phyloP scores from a whole-genome alignment of 768 basidiomycete genomes.

The Boletus rufocinnamomeus region DNA sequence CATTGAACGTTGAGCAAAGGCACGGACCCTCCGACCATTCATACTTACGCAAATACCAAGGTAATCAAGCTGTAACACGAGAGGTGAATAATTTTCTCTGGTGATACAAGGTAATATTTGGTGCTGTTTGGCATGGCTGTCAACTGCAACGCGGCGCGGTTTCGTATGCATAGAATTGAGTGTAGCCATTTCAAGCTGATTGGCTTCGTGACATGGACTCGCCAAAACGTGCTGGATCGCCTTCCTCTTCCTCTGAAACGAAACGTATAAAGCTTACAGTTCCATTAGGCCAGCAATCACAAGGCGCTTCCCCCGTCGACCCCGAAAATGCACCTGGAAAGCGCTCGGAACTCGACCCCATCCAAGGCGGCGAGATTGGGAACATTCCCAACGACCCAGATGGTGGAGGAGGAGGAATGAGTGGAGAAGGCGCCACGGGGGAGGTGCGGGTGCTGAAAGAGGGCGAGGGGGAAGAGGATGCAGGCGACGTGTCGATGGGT shows the following conservation, averaged over 20 bases:
- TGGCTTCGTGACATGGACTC: slow-evolving; percentile 51
- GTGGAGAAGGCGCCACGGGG: slow-evolving; percentile 28
- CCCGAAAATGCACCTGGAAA: slow-evolving; percentile 81
- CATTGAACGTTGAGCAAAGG: neutral
- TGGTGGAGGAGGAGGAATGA: slow-evolving; percentile 17
- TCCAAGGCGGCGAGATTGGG: slow-evolving; percentile 74
- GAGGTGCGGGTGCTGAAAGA: slow-evolving; percentile 45
- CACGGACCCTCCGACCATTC: neutral
- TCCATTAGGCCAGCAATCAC: slow-evolving; percentile 45
- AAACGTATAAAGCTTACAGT: slow-evolving; percentile 62
- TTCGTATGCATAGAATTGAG: slow-evolving; percentile 13
- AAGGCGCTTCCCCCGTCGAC: slow-evolving; percentile 76
- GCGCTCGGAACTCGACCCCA: slow-evolving; percentile 84
- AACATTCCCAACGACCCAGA: slow-evolving; percentile 56
- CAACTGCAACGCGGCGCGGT: slow-evolving; percentile 5
- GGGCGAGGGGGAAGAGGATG: slow-evolving; percentile 66
- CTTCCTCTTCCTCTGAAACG: slow-evolving; percentile 52
- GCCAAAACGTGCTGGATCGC: slow-evolving; percentile 65
- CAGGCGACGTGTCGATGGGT: slow-evolving; percentile 78
- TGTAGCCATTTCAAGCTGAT: slow-evolving; percentile 29
- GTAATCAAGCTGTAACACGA: slow-evolving; percentile 24
- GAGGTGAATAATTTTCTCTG: neutral
- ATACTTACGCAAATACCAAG: slow-evolving; percentile 26
- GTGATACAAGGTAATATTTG: neutral
- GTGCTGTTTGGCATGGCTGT: slow-evolving; percentile 12